phyloP scores from a whole-genome alignment of 805 yeast species.

The Candida golubevii region DNA sequence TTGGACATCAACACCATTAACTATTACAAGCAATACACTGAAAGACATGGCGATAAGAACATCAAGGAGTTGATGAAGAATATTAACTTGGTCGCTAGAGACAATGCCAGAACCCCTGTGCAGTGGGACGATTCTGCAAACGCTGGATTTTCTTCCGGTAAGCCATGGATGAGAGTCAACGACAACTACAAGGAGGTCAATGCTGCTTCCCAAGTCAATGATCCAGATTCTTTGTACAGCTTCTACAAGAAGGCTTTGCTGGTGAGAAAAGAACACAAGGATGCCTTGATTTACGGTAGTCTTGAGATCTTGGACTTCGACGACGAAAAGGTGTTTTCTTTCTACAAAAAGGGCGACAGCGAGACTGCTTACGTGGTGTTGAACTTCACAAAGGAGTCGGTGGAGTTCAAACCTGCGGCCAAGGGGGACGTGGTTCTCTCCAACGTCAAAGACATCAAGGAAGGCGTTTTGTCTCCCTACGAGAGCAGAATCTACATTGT shows the following conservation, averaged over 20 bases:
- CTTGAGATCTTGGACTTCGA: constrained; percentile 43
- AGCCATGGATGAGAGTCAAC: constrained; percentile 53
- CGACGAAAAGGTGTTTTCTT: constrained; percentile 38
- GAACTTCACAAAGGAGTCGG: constrained; percentile 20
- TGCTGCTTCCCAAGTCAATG: constrained; percentile 42
- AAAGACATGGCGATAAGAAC: constrained; percentile 21
- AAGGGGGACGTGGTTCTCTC: constrained; percentile 30
- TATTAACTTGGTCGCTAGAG: constrained; percentile 43
- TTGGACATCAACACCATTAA: constrained; percentile 46
- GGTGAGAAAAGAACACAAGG: constrained; percentile 42
- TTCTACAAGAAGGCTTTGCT: constrained; percentile 44
- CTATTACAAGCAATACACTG: constrained; percentile 32
- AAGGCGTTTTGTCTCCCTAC: constrained; percentile 34
- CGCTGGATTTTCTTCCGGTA: constrained; percentile 46
- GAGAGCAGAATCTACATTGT: constrained; percentile 42
- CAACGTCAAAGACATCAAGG: constrained; percentile 25
- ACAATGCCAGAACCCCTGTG: constrained; percentile 53
- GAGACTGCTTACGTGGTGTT: constrained; percentile 22
- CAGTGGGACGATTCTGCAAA: constrained; percentile 46
- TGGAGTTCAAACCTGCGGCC: constrained; percentile 26
- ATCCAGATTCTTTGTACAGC: constrained; percentile 42
- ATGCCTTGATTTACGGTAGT: constrained; percentile 43
- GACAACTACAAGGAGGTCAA: constrained; percentile 48
- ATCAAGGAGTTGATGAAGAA: constrained; percentile 26
- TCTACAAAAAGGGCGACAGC: constrained; percentile 32